Evolutionary conservation across 2,329 filamentous ascomycete species (phyloP).

Genomic region (Pyrenophora teres): DNA sequence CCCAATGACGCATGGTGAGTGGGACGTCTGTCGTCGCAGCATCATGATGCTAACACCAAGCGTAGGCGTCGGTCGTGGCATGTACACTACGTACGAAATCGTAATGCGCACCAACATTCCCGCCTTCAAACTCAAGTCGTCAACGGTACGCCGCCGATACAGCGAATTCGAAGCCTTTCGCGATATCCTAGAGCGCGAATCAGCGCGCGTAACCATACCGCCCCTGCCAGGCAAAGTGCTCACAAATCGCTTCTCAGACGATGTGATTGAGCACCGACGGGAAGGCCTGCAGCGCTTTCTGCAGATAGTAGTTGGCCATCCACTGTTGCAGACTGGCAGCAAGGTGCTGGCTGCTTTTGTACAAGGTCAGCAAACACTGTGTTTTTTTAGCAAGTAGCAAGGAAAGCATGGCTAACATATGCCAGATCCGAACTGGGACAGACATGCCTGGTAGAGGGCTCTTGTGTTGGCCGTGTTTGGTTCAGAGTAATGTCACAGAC

Average conservation of each 20-base stretch:
- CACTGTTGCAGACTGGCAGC: conserved; percentile 93
- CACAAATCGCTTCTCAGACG: conserved; percentile 96
- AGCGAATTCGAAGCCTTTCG: conserved; percentile 99
- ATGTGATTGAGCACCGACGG: conserved; percentile 93
- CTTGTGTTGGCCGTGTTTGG: not conserved
- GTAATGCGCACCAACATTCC: conserved; percentile 98
- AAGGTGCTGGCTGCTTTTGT: conserved; percentile 97
- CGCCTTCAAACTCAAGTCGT: conserved; percentile 89
- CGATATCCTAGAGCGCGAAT: conserved; percentile 95
- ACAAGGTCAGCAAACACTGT: conserved; percentile 68
- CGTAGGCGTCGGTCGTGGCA: conserved; percentile 93
- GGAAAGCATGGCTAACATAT: conserved; percentile 17
- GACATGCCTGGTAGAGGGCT: conserved; percentile 43
- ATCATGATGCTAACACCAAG: conserved; percentile 50
- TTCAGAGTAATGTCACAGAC: not conserved
- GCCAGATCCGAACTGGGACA: conserved; percentile 84
- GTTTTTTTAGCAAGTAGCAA: not conserved
- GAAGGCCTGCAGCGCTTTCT: conserved; percentile 93
- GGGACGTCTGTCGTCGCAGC: not conserved
- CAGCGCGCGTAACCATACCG: conserved; percentile 90
- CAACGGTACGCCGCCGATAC: conserved; percentile 88
- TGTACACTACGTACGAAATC: conserved; percentile 99
- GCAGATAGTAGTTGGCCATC: conserved; percentile 96
- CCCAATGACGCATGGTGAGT: conserved; percentile 55
- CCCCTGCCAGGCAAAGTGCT: conserved; percentile 97